Evolutionary conservation across 176 grass and related monocot genomes (phyloP).

Genomic region (Otatea glauca): DNA sequence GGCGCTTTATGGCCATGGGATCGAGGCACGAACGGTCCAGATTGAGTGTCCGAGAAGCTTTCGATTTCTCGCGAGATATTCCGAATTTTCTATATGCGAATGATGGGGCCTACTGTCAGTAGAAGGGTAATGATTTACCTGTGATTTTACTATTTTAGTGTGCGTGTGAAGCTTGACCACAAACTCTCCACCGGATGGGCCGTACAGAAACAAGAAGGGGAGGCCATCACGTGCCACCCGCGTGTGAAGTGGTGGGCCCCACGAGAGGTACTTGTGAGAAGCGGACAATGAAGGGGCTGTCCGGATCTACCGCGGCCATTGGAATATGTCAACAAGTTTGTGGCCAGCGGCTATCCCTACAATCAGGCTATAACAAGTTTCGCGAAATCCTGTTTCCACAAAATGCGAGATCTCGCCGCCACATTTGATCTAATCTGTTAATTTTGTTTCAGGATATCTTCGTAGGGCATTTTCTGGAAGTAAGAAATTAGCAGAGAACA

Average conservation of each 20-base stretch:
- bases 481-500: too few species aligned
- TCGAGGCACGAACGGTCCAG: neutral
- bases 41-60: neutral
- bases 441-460: too few species aligned
- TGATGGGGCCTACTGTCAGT: neutral
- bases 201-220: neutral
- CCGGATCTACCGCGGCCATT: neutral
- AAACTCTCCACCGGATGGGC: neutral
- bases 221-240: neutral
- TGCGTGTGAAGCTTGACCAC: neutral
- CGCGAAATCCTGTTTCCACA: too few species aligned
- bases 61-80: slow-evolving; percentile 3
- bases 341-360: neutral
- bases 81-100: neutral
- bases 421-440: neutral
- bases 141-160: neutral
- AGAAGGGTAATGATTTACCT: neutral
- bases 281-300: neutral
- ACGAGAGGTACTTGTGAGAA: neutral
- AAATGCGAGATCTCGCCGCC: neutral
- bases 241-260: neutral
- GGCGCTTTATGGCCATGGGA: neutral
- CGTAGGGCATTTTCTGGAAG: too few species aligned
- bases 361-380: too few species aligned
- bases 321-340: neutral